phyloP scores from a whole-genome alignment of 1,139 yeast genomes.

The Taphrina deformans region DNA sequence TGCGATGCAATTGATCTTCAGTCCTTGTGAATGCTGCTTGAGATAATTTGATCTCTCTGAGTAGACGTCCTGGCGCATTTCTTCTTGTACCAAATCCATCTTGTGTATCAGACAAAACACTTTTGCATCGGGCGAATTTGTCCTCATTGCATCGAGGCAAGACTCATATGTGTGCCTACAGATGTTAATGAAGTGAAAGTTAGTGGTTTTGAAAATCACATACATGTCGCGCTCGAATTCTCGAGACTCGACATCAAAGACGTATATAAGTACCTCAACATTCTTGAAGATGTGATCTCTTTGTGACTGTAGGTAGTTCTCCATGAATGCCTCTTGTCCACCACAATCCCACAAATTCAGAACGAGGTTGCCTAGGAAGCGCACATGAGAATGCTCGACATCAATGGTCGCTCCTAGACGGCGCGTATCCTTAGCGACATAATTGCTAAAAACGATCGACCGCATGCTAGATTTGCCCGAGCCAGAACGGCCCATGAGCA shows the following conservation, averaged over 20 bases:
- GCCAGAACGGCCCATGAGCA: slow-evolving; percentile 50
- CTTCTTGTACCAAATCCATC: slow-evolving; percentile 91
- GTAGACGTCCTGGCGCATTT: slow-evolving; percentile 72
- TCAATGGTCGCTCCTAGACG: slow-evolving; percentile 96
- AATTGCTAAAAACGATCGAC: slow-evolving; percentile 86
- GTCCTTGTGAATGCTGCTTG: slow-evolving; percentile 67
- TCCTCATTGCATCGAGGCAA: slow-evolving; percentile 76
- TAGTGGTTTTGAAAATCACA: too few species aligned
- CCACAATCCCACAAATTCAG: slow-evolving; percentile 98
- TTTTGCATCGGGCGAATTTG: slow-evolving; percentile 86
- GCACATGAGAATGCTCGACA: slow-evolving; percentile 90
- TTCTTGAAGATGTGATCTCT: slow-evolving; percentile 89
- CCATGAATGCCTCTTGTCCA: slow-evolving; percentile 94
- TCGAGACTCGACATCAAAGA: slow-evolving; percentile 91
- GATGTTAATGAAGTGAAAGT: too few species aligned
- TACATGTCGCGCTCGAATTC: slow-evolving; percentile 83
- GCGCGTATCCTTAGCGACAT: slow-evolving; percentile 94
- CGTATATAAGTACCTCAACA: slow-evolving; percentile 97
- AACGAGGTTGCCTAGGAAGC: slow-evolving; percentile 93
- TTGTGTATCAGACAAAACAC: slow-evolving; percentile 90
- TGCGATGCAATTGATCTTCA: slow-evolving; percentile 81
- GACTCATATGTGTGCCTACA: slow-evolving; percentile 71
- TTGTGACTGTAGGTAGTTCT: slow-evolving; percentile 82
- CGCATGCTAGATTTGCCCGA: slow-evolving; percentile 98
- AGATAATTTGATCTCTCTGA: slow-evolving; percentile 39